These are phyloP conservation scores for Penicillium cataractarum DNA, from an alignment of 495 filamentous ascomycete genomes.

Conservation along the genomic window DNA sequence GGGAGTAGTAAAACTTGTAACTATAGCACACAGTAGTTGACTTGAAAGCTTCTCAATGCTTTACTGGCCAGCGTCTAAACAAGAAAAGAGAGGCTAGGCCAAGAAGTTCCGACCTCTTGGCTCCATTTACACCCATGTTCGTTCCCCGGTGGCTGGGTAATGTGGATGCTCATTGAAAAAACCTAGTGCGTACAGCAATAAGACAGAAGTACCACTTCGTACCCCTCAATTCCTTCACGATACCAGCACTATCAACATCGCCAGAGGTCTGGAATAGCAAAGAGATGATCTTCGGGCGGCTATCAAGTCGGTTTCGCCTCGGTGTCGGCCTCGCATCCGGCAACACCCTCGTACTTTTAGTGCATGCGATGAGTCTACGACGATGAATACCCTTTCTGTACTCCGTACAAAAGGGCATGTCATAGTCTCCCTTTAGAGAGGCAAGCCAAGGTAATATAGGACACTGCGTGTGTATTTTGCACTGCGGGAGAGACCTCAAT, in stretches of 20 bases:
- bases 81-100: neutral
- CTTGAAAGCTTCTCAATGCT: neutral
- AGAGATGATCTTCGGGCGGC: neutral
- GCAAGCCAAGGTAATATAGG: neutral
- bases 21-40: neutral
- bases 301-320: conserved; percentile 3
- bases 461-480: neutral
- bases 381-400: conserved; percentile 10
- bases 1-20: neutral
- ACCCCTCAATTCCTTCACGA: neutral
- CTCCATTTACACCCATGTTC: neutral
- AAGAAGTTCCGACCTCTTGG: conserved; percentile 4
- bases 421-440: neutral
- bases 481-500: neutral
- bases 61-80: neutral
- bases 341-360: conserved; percentile 2
- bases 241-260: neutral
- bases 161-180: conserved; percentile 3
- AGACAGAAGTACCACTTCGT: neutral
- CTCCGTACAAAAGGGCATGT: neutral
- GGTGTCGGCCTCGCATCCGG: conserved; percentile 3
- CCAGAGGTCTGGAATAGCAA: neutral
- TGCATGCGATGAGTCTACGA: neutral
- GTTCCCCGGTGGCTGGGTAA: conserved; percentile 8
- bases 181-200: conserved; percentile 5